A percentile compares a stretch with the other conserved stretches of the same genome.
Conservation (phyloP, 2,329 filamentous ascomycete genomes). For the Aspergillus fijiensis region DNA sequence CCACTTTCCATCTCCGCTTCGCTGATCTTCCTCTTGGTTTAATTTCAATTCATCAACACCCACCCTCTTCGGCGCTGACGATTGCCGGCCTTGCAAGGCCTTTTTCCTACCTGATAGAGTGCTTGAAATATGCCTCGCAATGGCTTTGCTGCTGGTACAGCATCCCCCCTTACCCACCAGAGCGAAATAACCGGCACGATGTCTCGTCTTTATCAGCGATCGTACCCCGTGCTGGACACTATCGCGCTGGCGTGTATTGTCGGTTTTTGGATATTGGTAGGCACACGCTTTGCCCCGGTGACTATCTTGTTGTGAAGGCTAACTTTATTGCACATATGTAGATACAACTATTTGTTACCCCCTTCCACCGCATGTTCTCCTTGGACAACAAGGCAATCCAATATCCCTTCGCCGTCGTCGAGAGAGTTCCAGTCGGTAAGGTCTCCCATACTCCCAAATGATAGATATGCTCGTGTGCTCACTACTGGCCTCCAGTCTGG, state of each 20-base stretch:
- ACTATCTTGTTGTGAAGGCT: neutral
- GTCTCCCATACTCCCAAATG: slow-evolving; percentile 16
- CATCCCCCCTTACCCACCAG: slow-evolving; percentile 23
- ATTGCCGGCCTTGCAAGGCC: slow-evolving; percentile 10
- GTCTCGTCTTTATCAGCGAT: slow-evolving; percentile 62
- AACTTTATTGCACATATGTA: slow-evolving; percentile 31
- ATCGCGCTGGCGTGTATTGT: slow-evolving; percentile 72
- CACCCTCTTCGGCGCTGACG: neutral
- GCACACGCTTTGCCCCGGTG: slow-evolving; percentile 8
- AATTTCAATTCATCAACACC: neutral
- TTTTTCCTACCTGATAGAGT: slow-evolving; percentile 5
- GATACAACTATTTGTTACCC: slow-evolving; percentile 69
- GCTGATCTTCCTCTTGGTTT: neutral
- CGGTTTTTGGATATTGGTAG: slow-evolving; percentile 54
- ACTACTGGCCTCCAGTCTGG: slow-evolving; percentile 46
- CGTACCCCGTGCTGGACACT: slow-evolving; percentile 86
- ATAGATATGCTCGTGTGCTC: slow-evolving; percentile 1
- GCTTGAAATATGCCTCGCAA: slow-evolving; percentile 29
- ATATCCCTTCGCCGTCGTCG: slow-evolving; percentile 79
- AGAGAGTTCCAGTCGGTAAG: slow-evolving; percentile 77
- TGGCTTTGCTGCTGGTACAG: slow-evolving; percentile 26
- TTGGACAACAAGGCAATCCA: slow-evolving; percentile 81
- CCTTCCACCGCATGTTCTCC: slow-evolving; percentile 93
- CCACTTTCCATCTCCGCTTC: neutral
- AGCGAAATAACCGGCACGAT: slow-evolving; percentile 48